Evolutionary conservation across 768 basidiomycete genomes (phyloP).

Genomic region (Russula sp.): DNA sequence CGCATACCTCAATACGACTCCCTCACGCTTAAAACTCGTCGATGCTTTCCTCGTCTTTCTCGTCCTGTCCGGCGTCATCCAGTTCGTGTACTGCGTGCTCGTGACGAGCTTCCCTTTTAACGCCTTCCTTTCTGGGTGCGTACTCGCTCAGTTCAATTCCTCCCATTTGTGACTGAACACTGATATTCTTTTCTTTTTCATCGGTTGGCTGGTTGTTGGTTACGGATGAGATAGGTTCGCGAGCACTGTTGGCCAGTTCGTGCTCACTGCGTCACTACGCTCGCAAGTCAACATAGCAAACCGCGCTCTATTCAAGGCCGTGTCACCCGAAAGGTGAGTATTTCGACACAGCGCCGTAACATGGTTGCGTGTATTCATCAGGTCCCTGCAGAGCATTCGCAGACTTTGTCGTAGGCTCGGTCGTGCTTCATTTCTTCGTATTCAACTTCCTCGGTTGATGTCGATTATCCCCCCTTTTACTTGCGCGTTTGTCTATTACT

Average conservation of each 20-base stretch:
- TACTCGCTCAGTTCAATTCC: neutral
- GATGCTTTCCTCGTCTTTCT: conserved; percentile 92
- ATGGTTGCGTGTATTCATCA: conserved; percentile 11
- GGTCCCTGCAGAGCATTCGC: conserved; percentile 76
- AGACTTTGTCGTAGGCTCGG: conserved; percentile 92
- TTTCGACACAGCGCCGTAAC: neutral
- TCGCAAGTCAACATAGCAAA: conserved; percentile 90
- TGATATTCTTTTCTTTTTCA: neutral
- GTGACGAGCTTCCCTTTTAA: conserved; percentile 96
- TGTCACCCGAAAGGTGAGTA: conserved; percentile 89
- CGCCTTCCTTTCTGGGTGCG: conserved; percentile 93
- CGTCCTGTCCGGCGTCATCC: conserved; percentile 83
- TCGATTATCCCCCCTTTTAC: neutral
- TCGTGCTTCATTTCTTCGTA: conserved; percentile 96
- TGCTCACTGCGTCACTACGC: conserved; percentile 86
- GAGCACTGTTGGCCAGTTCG: conserved; percentile 95
- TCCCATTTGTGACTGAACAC: neutral
- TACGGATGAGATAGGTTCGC: conserved; percentile 58
- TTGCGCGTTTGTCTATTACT: neutral
- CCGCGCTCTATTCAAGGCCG: conserved; percentile 76
- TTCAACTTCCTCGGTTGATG: conserved; percentile 92
- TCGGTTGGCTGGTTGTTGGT: neutral
- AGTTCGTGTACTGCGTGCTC: conserved; percentile 89
- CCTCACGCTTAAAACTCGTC: conserved; percentile 87
- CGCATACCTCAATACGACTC: conserved; percentile 74